Evolutionary conservation across 257 asterid genomes (phyloP).

Genomic region (Handroanthus guayacan): DNA sequence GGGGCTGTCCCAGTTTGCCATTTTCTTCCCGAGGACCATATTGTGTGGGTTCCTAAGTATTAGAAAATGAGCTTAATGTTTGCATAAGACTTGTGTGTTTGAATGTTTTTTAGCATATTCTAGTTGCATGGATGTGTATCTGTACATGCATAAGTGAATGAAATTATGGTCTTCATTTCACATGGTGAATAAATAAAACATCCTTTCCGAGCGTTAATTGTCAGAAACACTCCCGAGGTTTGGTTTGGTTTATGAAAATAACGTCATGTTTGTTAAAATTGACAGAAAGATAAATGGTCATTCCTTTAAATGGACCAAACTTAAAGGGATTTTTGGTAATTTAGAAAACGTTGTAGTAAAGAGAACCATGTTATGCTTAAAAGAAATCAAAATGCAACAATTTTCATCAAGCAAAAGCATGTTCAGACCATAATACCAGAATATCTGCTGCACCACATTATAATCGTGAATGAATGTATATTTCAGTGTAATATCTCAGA

Average conservation of each 20-base stretch:
- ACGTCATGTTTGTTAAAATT: no score
- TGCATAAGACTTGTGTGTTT: not conserved
- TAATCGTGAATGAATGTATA: not conserved
- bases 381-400: not conserved
- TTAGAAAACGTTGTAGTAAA: no score
- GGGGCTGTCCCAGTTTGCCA: constrained; percentile 90
- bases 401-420: no score
- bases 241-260: no score
- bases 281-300: no score
- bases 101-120: constrained; percentile 28
- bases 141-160: constrained; percentile 4
- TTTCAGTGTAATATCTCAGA: constrained; percentile 1
- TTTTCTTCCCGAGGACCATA: constrained; percentile 88
- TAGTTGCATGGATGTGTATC: constrained; percentile 14
- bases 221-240: no score
- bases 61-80: not conserved
- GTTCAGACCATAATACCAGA: not conserved
- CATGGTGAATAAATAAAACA: constrained; percentile 2
- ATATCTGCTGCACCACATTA: constrained; percentile 12
- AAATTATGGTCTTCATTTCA: constrained; percentile 14
- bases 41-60: constrained; percentile 70
- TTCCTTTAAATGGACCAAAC: no score
- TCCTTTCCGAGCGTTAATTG: no score
- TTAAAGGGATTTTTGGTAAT: no score
- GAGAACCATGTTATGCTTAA: constrained; percentile 16